phyloP scores from a whole-genome alignment of 257 asterid species.

The Voacanga thouarsii region DNA sequence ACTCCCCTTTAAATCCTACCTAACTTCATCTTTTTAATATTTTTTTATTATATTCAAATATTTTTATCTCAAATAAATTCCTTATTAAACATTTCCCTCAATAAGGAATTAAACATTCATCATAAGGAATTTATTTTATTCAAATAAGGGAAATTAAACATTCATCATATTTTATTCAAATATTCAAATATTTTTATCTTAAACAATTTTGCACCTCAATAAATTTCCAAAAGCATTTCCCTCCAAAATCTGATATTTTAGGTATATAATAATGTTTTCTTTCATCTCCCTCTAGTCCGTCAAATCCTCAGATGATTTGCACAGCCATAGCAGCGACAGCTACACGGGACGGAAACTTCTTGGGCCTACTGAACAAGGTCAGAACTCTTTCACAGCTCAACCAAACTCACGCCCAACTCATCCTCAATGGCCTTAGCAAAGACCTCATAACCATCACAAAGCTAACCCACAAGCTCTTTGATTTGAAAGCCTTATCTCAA shows the following conservation, averaged over 20 bases:
- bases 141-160: no score
- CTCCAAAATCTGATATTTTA: neutral
- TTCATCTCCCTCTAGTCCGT: neutral
- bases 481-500: slow-evolving; percentile 45
- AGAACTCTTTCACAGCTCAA: slow-evolving; percentile 45
- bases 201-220: no score
- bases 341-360: slow-evolving; percentile 43
- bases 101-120: no score
- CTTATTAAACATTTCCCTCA: no score
- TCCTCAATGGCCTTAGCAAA: slow-evolving; percentile 40
- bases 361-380: slow-evolving; percentile 44
- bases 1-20: no score
- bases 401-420: slow-evolving; percentile 68
- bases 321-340: slow-evolving; percentile 33
- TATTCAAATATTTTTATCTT: no score
- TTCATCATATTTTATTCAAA: no score
- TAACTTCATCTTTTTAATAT: no score
- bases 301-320: slow-evolving; percentile 41
- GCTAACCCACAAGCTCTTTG: slow-evolving; percentile 59
- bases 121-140: no score
- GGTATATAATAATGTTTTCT: neutral
- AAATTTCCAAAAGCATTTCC: neutral
- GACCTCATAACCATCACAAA: slow-evolving; percentile 59
- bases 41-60: no score
- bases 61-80: no score